These are phyloP conservation scores for Chiua sp. DNA, from an alignment of 1,284 basidiomycete genomes.

Conservation along the genomic window DNA sequence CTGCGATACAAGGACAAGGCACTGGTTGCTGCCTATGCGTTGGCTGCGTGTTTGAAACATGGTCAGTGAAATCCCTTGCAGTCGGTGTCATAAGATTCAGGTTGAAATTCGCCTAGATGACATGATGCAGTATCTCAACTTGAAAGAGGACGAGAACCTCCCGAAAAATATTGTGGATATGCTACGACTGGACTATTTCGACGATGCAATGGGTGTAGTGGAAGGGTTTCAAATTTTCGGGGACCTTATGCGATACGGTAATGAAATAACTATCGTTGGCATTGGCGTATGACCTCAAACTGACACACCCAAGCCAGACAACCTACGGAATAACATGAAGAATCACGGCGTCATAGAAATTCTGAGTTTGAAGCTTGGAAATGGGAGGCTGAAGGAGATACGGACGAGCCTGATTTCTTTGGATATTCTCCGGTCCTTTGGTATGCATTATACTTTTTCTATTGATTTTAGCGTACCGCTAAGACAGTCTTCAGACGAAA, in stretches of 20 bases:
- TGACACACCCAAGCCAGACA: conserved; percentile 17
- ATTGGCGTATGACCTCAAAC: background rate
- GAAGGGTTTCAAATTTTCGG: conserved; percentile 35
- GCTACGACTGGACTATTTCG: too few species aligned
- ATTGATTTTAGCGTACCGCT: background rate
- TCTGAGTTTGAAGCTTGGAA: conserved; percentile 19
- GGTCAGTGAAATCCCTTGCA: conserved; percentile 6
- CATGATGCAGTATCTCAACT: conserved; percentile 19
- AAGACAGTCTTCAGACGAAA: conserved; percentile 5
- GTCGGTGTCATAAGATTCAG: too few species aligned
- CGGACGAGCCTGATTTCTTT: conserved; percentile 29
- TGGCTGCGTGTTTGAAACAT: conserved; percentile 19
- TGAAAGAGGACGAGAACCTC: conserved; percentile 4
- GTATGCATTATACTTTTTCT: conserved; percentile 5
- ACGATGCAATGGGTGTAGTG: conserved; percentile 25
- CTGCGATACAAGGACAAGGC: conserved; percentile 8
- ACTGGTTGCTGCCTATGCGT: conserved; percentile 14
- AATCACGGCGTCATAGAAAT: conserved; percentile 19
- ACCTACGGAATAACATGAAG: conserved; percentile 20
- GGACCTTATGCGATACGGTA: conserved; percentile 29
- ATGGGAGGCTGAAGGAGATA: conserved; percentile 14
- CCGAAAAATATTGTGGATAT: conserved; percentile 21
- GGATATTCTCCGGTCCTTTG: conserved; percentile 23
- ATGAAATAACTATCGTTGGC: background rate
- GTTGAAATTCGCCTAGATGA: conserved; percentile 13